Evolutionary conservation across 1,284 basidiomycete genomes (phyloP), one percentile per base, ranked within the genome.

Genomic region (Porodaedalea pini): DNA sequence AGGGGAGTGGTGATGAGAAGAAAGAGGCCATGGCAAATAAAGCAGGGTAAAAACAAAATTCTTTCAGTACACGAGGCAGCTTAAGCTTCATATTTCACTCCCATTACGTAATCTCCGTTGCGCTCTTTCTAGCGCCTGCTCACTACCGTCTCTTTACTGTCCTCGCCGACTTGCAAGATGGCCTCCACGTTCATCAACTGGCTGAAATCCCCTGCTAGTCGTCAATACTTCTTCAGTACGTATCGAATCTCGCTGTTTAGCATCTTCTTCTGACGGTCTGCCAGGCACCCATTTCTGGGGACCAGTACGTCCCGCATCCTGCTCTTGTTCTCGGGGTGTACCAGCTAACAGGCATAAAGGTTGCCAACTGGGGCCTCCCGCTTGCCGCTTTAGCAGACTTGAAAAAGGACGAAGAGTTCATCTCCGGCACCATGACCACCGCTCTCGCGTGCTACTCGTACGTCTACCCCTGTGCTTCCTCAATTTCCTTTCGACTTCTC

Each of bases 311-410:
- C 23, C 23, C 39, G 60, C 54, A 27, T 48, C 56, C 60, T 15
- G 56, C 34, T 54, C 29, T 44, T 19, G 52, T 32, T 56, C 2
- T 41, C 50, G 17, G 45, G 41, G 47, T 43, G 58, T 44, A 54
- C 43, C 21, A 44, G 41, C 56, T 57, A 27, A 57, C 43, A 21
- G 31, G 27, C n/a, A 61, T 62, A 58, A 67, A 96, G 90, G 86
- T 94, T 59, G 95, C 95, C 54, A 98, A 98, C 78, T 98, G 95
- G 91, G 95, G 94, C 67, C 82, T 98, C 31, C 94, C 94, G 56
- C 74, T 98, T 40, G 94, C 94, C 64, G 94, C 94, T 39, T 74
- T 98, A 45, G 71, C 93, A 3, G 95, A 98, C 75, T 76, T 97
- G 67, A 78, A 77, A 67, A 96, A 95, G 71, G 92, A 96, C 82